Evolutionary conservation across 495 filamentous ascomycete species (phyloP).

Genomic region (Daldinia loculata): DNA sequence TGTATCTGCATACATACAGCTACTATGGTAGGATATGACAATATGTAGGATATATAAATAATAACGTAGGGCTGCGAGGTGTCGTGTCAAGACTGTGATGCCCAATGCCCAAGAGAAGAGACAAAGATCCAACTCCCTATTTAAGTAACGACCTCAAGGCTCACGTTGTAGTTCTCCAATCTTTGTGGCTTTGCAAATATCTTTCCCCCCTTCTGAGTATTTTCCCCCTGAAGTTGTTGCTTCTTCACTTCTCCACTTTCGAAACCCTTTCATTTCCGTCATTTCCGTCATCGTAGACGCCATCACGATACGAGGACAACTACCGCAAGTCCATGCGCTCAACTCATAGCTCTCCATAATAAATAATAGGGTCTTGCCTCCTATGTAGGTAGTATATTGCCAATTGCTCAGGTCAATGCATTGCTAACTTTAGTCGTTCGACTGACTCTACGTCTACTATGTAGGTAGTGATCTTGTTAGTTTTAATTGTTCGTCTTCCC

Average conservation of each 20-base stretch:
- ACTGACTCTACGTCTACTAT: not conserved
- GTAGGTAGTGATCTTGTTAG: not conserved
- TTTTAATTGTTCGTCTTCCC: not conserved
- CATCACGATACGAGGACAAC: constrained; percentile 7
- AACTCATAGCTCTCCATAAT: constrained; percentile 11
- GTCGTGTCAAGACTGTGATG: not conserved
- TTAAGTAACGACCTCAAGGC: constrained; percentile 4
- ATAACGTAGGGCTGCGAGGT: constrained; percentile 7
- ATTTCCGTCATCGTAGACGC: constrained; percentile 1
- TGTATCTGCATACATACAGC: no score
- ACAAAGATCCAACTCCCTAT: not conserved
- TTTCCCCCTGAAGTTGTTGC: not conserved
- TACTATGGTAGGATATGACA: no score
- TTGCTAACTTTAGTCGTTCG: not conserved
- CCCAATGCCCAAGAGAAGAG: not conserved
- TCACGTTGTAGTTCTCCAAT: not conserved
- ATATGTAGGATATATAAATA: not conserved
- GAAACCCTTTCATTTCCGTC: constrained; percentile 16
- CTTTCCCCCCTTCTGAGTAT: not conserved
- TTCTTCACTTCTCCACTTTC: constrained; percentile 11
- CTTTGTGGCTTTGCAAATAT: not conserved
- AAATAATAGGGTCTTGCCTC: constrained; percentile 8
- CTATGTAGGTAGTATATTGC: no score
- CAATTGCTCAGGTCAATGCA: not conserved
- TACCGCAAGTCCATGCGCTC: not conserved